Base-by-base conservation (phyloP, 805 yeast species). In the Kregervanrija delftensis region DNA sequence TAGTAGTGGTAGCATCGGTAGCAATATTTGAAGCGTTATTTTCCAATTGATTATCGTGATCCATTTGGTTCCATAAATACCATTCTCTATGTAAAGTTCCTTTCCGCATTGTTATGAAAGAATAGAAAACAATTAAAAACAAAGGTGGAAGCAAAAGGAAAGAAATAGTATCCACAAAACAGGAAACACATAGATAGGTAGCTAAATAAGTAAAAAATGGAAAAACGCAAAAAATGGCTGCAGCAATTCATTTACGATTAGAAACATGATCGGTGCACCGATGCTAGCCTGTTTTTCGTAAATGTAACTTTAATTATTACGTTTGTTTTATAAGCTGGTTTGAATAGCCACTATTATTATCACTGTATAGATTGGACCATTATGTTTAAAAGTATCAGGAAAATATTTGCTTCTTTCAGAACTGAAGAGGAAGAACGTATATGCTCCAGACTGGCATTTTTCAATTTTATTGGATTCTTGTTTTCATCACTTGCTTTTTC, bases 381-480 rank as follows among this genome's bases (percentile, higher is more conserved):
- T 81, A 79, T 82, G 53, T 67, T 87, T 37, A 88, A 86, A 37
- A 86, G 88, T 56, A 76, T 88, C 37, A 66, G 96, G 40, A 69
- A 86, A 46, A 82, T 87, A 37, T 87, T 87, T 58, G 80, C 89
- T 16, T 83, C 93, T 4, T 86, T 87, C 57, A 66, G 96, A 14
- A 77, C 93, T 2, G 95, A 86, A 50, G 95, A 87, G 53, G 96
- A 87, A 54, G 96, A 88, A 60, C 67, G 90, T 41, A 67, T 71
- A 42, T 83, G 79, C 54, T 85, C 95, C 0, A 68, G 96, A 40
- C 72, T 75, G 49, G 96, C 96, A 1, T 83, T 83, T 57, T 83
- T 81, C 65, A 79, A 86, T 50, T 71, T 88, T 30, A 67, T 87
- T 30, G 96, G 96, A 12, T 87, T 86, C 53, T 61, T 87, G 12